Conservation (phyloP, 805 yeast species). For the Hanseniaspora lachancei region DNA sequence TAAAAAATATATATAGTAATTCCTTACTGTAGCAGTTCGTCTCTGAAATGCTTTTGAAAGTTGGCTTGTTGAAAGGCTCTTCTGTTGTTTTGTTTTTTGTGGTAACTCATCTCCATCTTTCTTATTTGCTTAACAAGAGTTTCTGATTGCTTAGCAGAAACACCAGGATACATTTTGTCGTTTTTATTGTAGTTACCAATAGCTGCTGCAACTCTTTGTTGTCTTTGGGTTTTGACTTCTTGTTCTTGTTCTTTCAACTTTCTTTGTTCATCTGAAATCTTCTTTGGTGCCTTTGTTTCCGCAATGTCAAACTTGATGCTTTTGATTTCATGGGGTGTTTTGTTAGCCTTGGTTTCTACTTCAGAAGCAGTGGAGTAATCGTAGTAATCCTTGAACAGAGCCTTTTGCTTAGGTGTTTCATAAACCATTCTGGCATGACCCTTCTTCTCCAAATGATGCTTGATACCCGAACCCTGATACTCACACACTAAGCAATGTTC, state of each 20-base stretch:
- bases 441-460: slow-evolving; percentile 77
- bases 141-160: slow-evolving; percentile 6
- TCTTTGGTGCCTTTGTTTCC: slow-evolving; percentile 24
- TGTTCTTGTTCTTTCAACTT: slow-evolving; percentile 18
- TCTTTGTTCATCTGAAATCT: slow-evolving; percentile 22
- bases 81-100: slow-evolving; percentile 23
- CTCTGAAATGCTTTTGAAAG: slow-evolving; percentile 75
- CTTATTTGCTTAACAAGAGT: slow-evolving; percentile 43
- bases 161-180: slow-evolving; percentile 35
- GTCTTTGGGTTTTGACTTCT: slow-evolving; percentile 39
- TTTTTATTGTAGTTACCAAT: slow-evolving; percentile 65
- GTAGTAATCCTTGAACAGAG: slow-evolving; percentile 66
- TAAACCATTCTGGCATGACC: slow-evolving; percentile 84
- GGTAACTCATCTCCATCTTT: slow-evolving; percentile 37
- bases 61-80: slow-evolving; percentile 60
- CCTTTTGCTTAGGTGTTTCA: slow-evolving; percentile 65
- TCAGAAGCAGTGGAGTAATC: slow-evolving; percentile 62
- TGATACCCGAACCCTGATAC: slow-evolving; percentile 84
- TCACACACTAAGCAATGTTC: slow-evolving; percentile 70
- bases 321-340: slow-evolving; percentile 24
- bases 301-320: slow-evolving; percentile 23
- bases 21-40: slow-evolving; percentile 37
- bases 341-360: slow-evolving; percentile 22
- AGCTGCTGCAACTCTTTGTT: slow-evolving; percentile 27
- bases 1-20: slow-evolving; percentile 5